These are phyloP conservation scores for Aspergillus persii DNA, from an alignment of 2,329 filamentous ascomycete genomes.

Conservation along the genomic window DNA sequence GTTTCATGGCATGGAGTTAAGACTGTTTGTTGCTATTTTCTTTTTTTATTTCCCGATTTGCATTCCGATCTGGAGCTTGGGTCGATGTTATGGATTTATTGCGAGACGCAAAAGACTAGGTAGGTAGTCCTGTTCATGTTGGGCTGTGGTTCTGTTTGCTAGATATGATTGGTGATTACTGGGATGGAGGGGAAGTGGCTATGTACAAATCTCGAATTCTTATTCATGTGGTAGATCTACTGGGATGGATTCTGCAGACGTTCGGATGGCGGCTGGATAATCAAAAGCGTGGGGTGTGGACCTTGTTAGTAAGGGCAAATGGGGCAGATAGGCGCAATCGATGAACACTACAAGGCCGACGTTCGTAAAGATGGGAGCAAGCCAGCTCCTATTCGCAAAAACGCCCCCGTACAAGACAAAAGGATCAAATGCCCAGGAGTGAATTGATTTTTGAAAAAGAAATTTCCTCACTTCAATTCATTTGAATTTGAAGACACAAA, in stretches of 20 bases:
- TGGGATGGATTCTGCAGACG: too few species aligned
- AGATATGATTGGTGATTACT: neutral
- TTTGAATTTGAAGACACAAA: constrained; percentile 22
- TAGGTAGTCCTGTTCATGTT: neutral
- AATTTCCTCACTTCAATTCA: constrained; percentile 33
- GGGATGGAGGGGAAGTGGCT: neutral
- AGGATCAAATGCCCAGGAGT: neutral
- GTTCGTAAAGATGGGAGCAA: neutral
- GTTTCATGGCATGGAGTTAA: constrained; percentile 11
- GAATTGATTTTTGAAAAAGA: constrained; percentile 19
- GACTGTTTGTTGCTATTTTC: neutral
- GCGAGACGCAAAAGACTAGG: constrained; percentile 3
- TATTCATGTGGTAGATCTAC: neutral
- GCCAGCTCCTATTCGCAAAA: neutral
- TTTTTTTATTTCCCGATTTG: neutral
- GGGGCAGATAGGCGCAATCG: neutral
- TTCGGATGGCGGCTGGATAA: too few species aligned
- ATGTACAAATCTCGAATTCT: neutral
- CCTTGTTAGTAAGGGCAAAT: neutral
- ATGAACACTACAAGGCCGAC: too few species aligned
- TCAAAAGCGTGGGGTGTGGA: too few species aligned
- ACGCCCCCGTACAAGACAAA: neutral
- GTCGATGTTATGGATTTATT: constrained; percentile 2
- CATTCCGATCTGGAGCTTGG: constrained; percentile 1
- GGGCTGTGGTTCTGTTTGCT: neutral